phyloP scores from a whole-genome alignment of 805 yeast species.

The Starmera caribaea region DNA sequence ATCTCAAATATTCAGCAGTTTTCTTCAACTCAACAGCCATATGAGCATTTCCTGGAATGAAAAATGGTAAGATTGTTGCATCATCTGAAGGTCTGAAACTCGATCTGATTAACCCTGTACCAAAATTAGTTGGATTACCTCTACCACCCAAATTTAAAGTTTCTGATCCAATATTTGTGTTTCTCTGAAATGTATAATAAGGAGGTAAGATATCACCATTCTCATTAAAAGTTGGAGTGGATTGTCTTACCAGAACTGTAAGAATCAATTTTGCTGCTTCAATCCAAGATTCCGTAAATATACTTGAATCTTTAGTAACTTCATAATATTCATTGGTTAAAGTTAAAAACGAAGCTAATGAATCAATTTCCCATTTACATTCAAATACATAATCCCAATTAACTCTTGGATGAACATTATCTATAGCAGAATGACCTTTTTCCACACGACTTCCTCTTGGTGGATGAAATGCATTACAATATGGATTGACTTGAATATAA shows the following conservation, averaged over 20 bases:
- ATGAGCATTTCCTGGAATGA: slow-evolving; percentile 82
- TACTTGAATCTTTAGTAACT: slow-evolving; percentile 38
- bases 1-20: slow-evolving; percentile 20
- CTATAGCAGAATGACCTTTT: slow-evolving; percentile 43
- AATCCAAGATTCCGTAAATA: slow-evolving; percentile 42
- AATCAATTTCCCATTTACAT: slow-evolving; percentile 84
- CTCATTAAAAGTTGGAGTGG: slow-evolving; percentile 48
- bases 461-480: slow-evolving; percentile 90
- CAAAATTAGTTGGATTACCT: slow-evolving; percentile 73
- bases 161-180: slow-evolving; percentile 71
- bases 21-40: slow-evolving; percentile 52
- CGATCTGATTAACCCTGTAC: slow-evolving; percentile 65
- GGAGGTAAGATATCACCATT: slow-evolving; percentile 31
- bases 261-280: slow-evolving; percentile 44
- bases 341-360: slow-evolving; percentile 73
- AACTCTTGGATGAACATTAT: slow-evolving; percentile 59
- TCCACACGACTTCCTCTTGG: slow-evolving; percentile 40
- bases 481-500: slow-evolving; percentile 55
- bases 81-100: slow-evolving; percentile 89
- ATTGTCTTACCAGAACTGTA: slow-evolving; percentile 47
- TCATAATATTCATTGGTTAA: slow-evolving; percentile 62
- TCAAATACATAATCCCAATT: slow-evolving; percentile 71
- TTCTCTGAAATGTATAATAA: slow-evolving; percentile 60
- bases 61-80: slow-evolving; percentile 69
- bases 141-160: slow-evolving; percentile 70